Conservation (phyloP, 2,329 filamentous ascomycete species). For the Myriosclerotinia duriaeana region DNA sequence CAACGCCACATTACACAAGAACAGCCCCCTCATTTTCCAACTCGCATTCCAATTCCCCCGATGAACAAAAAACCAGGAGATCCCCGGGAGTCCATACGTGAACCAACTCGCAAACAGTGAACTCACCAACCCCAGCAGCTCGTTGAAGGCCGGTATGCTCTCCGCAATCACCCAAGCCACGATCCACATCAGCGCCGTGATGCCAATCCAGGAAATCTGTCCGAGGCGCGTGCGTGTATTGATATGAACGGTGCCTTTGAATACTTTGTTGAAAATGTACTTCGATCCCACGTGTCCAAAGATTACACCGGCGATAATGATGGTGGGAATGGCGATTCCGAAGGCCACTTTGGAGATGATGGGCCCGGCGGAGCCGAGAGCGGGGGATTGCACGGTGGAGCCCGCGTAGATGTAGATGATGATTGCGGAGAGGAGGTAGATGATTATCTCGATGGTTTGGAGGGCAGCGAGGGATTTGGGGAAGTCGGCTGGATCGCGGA, state of each 20-base stretch:
- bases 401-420: too few relatives aligned
- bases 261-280: conserved; percentile 64
- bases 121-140: conserved; percentile 62
- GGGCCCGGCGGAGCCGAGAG: too few relatives aligned
- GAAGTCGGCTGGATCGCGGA: too few relatives aligned
- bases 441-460: too few relatives aligned
- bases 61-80: conserved; percentile 51
- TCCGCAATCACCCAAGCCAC: conserved; percentile 66
- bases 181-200: conserved; percentile 57
- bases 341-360: too few relatives aligned
- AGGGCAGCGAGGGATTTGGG: too few relatives aligned
- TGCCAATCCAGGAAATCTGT: conserved; percentile 56
- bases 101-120: conserved; percentile 55
- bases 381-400: too few relatives aligned
- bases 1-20: conserved; percentile 21
- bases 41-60: conserved; percentile 41
- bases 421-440: too few relatives aligned
- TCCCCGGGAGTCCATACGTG: conserved; percentile 51
- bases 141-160: conserved; percentile 66
- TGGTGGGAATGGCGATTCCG: conserved; percentile 37
- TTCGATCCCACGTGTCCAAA: conserved; percentile 66
- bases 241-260: conserved; percentile 45
- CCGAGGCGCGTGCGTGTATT: conserved; percentile 50
- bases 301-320: conserved; percentile 69
- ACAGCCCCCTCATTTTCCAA: conserved; percentile 4